phyloP scores from a whole-genome alignment of 2,329 filamentous ascomycete species.

The Neonectria magnoliae region DNA sequence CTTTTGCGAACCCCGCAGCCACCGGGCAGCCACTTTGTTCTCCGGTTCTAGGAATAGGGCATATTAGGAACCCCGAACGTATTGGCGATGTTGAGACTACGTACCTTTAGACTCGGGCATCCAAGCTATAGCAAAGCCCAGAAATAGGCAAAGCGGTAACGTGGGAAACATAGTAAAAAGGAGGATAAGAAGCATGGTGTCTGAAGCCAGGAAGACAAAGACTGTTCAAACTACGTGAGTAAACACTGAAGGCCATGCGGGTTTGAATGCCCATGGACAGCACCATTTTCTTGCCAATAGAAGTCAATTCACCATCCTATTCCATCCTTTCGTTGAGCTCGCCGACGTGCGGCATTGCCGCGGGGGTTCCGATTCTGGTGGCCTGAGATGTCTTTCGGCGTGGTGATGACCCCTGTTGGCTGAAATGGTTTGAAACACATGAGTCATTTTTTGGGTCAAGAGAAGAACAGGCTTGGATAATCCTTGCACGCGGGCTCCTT shows the following conservation, averaged over 20 bases:
- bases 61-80: neutral
- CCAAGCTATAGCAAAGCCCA: neutral
- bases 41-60: neutral
- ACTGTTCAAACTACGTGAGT: neutral
- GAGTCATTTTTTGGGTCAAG: neutral
- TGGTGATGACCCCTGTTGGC: neutral
- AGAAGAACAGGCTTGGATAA: neutral
- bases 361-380: neutral
- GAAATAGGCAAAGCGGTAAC: neutral
- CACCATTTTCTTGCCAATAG: neutral
- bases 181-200: neutral
- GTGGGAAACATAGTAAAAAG: neutral
- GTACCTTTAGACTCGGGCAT: neutral
- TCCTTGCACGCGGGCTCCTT: neutral
- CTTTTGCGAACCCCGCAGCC: conserved; percentile 28
- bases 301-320: neutral
- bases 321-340: neutral
- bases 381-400: neutral
- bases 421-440: no score
- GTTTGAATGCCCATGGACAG: neutral
- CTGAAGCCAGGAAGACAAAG: neutral
- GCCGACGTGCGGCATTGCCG: neutral
- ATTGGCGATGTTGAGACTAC: neutral
- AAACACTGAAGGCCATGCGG: neutral
- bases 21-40: conserved; percentile 20